Evolutionary conservation across 495 filamentous ascomycete species (phyloP).

Genomic region (Cetradonia linearis): DNA sequence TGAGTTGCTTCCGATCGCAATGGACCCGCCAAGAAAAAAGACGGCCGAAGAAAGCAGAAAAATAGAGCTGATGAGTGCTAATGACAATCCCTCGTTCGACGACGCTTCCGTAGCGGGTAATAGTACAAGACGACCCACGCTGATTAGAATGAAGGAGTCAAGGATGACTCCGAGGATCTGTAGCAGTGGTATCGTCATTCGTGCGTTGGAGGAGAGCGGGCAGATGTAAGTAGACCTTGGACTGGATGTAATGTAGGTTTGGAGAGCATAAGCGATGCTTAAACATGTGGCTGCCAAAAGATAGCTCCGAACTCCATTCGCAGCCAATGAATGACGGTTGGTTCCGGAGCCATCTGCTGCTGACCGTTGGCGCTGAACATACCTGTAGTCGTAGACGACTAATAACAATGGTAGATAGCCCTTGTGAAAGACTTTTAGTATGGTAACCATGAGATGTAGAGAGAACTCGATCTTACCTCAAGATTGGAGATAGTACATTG

Average conservation of each 20-base stretch:
- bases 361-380: conserved; percentile 28
- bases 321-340: background rate
- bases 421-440: conserved; percentile 3
- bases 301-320: conserved; percentile 22
- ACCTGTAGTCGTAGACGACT: conserved; percentile 37
- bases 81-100: conserved; percentile 5
- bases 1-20: conserved; percentile 25
- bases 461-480: conserved; percentile 29
- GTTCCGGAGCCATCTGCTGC: conserved; percentile 20
- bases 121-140: conserved; percentile 28
- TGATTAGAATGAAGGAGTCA: conserved; percentile 33
- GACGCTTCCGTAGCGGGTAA: conserved; percentile 26
- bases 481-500: conserved; percentile 37
- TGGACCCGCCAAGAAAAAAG: conserved; percentile 26
- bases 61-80: conserved; percentile 30
- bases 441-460: background rate
- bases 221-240: conserved; percentile 41
- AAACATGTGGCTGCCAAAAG: conserved; percentile 32
- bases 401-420: conserved; percentile 32
- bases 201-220: conserved; percentile 28
- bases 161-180: conserved; percentile 28
- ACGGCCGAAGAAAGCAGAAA: conserved; percentile 32
- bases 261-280: conserved; percentile 27
- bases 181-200: conserved; percentile 25
- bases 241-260: conserved; percentile 26